Evolutionary conservation across 768 basidiomycete genomes (phyloP).

Genomic region (Pisolithus sp.): DNA sequence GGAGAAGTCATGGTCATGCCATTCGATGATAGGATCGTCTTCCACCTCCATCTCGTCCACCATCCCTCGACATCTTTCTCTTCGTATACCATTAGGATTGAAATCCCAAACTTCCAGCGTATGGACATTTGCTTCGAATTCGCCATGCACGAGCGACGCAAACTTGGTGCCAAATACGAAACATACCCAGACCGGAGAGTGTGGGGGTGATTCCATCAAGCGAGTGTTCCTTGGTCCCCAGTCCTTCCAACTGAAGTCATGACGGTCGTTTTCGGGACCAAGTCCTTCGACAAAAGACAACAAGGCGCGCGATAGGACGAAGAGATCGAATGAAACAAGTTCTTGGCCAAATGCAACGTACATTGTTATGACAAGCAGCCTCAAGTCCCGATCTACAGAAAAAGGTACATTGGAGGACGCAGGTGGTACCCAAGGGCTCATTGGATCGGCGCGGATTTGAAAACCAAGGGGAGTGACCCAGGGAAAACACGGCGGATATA

Average conservation of each 20-base stretch:
- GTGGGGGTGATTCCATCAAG: constrained; percentile 31
- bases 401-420: constrained; percentile 39
- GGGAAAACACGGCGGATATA: constrained; percentile 33
- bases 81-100: constrained; percentile 36
- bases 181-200: constrained; percentile 50
- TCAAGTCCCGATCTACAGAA: constrained; percentile 33
- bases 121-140: constrained; percentile 8
- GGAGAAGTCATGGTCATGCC: constrained; percentile 21
- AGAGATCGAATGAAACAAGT: constrained; percentile 32
- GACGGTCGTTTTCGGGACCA: constrained; percentile 10
- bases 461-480: constrained; percentile 27
- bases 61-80: constrained; percentile 10
- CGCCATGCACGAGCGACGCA: constrained; percentile 21
- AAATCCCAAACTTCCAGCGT: constrained; percentile 45
- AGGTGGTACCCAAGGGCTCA: constrained; percentile 39
- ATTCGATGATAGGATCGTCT: constrained; percentile 10
- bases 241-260: constrained; percentile 37
- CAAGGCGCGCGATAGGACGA: constrained; percentile 37
- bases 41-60: background rate
- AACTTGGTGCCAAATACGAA: constrained; percentile 48
- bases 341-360: constrained; percentile 28
- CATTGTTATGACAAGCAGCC: constrained; percentile 43
- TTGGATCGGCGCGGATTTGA: constrained; percentile 48
- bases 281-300: constrained; percentile 19
- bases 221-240: constrained; percentile 50